Evolutionary conservation across 2,329 filamentous ascomycete species (phyloP).

Genomic region (Exophiala mesophila): DNA sequence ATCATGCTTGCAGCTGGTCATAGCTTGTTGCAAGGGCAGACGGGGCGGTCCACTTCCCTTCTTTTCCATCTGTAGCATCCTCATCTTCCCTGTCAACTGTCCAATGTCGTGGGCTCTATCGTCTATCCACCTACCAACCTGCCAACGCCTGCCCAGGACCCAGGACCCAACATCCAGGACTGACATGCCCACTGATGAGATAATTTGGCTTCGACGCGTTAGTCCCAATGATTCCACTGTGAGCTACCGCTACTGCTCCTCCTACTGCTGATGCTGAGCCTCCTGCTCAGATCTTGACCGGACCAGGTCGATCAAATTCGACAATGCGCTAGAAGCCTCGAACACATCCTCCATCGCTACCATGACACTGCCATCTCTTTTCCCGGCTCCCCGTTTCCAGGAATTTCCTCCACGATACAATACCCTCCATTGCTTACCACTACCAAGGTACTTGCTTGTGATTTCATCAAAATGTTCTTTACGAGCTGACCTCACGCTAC

Average conservation of each 20-base stretch:
- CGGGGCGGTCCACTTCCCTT: slow-evolving; percentile 21
- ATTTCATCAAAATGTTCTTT: too few species aligned
- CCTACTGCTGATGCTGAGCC: too few species aligned
- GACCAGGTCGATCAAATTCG: slow-evolving; percentile 9
- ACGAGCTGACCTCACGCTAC: slow-evolving; percentile 16
- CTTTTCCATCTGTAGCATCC: slow-evolving; percentile 3
- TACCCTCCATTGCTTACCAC: slow-evolving; percentile 18
- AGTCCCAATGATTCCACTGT: slow-evolving; percentile 18
- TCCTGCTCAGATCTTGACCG: slow-evolving; percentile 22
- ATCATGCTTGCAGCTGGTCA: slow-evolving; percentile 2
- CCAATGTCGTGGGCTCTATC: too few species aligned
- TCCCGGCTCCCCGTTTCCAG: slow-evolving; percentile 24
- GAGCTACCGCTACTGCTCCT: too few species aligned
- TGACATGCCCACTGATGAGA: slow-evolving; percentile 10
- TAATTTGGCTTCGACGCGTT: slow-evolving; percentile 12
- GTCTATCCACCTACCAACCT: not conserved
- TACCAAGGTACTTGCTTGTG: too few species aligned
- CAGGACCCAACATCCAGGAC: too few species aligned
- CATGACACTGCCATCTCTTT: slow-evolving; percentile 1
- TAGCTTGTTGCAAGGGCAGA: slow-evolving; percentile 1
- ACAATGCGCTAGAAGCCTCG: slow-evolving; percentile 20
- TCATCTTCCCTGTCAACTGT: not conserved
- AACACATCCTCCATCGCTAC: slow-evolving; percentile 19
- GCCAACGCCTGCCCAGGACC: too few species aligned
- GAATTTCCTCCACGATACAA: slow-evolving; percentile 18